These are phyloP conservation scores for Pulveroboletus sp. DNA, from an alignment of 768 basidiomycete species.

Conservation along the genomic window DNA sequence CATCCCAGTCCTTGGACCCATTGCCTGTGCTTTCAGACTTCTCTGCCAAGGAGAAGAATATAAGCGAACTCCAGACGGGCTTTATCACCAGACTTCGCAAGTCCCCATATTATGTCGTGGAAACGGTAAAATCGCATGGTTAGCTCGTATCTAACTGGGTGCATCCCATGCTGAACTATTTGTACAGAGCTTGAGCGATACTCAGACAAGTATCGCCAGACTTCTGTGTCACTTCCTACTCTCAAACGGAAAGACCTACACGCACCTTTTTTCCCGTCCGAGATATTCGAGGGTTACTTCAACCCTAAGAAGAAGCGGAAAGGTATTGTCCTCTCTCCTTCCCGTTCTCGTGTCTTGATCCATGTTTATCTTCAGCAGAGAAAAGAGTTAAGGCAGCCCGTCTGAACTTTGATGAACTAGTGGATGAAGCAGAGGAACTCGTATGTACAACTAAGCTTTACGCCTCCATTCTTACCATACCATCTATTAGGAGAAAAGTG, in stretches of 20 bases:
- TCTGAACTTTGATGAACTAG: conserved; percentile 64
- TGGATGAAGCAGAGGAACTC: conserved; percentile 59
- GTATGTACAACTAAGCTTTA: conserved; percentile 26
- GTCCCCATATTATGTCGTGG: conserved; percentile 72
- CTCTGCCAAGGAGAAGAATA: conserved; percentile 58
- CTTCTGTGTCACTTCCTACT: conserved; percentile 52
- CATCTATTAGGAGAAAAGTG: conserved; percentile 56
- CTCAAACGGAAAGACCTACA: conserved; percentile 69
- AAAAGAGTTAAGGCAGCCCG: conserved; percentile 37
- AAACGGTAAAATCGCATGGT: conserved; percentile 63
- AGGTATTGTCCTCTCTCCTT: conserved; percentile 21
- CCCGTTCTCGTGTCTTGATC: neutral
- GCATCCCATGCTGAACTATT: neutral
- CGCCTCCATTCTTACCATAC: neutral
- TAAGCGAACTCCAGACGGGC: conserved; percentile 62
- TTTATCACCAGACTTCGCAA: conserved; percentile 60
- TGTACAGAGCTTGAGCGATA: conserved; percentile 67
- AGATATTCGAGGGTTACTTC: conserved; percentile 76
- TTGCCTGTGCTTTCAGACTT: conserved; percentile 67
- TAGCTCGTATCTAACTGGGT: conserved; percentile 3
- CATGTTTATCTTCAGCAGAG: conserved; percentile 11
- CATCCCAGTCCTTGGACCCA: conserved; percentile 52
- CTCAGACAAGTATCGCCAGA: conserved; percentile 78
- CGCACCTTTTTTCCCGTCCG: conserved; percentile 70
- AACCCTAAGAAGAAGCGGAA: conserved; percentile 66